Percentiles rank a stretch among this genome's conserved stretches.
These are phyloP conservation scores for Scleromitrula shiraiana DNA, from an alignment of 2,329 filamentous ascomycete species.

Conservation along the genomic window DNA sequence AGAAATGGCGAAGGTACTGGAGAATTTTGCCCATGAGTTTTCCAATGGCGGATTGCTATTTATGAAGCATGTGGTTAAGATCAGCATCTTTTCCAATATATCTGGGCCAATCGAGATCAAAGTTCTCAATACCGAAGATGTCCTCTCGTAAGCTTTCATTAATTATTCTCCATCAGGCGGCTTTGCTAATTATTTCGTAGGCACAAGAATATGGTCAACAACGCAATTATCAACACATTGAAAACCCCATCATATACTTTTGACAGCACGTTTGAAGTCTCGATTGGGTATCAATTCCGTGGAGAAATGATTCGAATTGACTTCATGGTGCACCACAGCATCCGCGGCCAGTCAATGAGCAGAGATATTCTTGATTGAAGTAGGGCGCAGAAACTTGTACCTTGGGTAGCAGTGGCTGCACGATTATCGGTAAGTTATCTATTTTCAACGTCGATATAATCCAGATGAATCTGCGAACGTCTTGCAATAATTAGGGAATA, in stretches of 20 bases:
- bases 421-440: constrained; percentile 19
- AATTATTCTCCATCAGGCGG: neutral
- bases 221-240: constrained; percentile 13
- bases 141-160: constrained; percentile 15
- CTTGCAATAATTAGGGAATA: too few species aligned
- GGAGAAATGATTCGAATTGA: constrained; percentile 2
- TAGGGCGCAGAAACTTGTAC: constrained; percentile 23
- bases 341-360: constrained; percentile 18
- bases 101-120: constrained; percentile 13
- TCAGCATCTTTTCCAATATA: constrained; percentile 15
- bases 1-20: constrained; percentile 25
- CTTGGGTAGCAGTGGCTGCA: constrained; percentile 31
- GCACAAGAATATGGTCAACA: constrained; percentile 17
- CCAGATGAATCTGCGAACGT: too few species aligned
- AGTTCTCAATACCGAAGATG: constrained; percentile 9
- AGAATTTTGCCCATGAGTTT: constrained; percentile 25
- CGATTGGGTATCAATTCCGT: constrained; percentile 6
- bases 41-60: constrained; percentile 27
- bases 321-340: constrained; percentile 28
- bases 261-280: constrained; percentile 16
- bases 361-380: constrained; percentile 24
- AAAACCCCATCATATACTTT: constrained; percentile 11
- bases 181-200: constrained; percentile 4
- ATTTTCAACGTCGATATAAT: constrained; percentile 5
- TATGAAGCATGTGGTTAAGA: constrained; percentile 26